phyloP scores from a whole-genome alignment of 495 filamentous ascomycete species.

The Staphylotrichum longicolle region DNA sequence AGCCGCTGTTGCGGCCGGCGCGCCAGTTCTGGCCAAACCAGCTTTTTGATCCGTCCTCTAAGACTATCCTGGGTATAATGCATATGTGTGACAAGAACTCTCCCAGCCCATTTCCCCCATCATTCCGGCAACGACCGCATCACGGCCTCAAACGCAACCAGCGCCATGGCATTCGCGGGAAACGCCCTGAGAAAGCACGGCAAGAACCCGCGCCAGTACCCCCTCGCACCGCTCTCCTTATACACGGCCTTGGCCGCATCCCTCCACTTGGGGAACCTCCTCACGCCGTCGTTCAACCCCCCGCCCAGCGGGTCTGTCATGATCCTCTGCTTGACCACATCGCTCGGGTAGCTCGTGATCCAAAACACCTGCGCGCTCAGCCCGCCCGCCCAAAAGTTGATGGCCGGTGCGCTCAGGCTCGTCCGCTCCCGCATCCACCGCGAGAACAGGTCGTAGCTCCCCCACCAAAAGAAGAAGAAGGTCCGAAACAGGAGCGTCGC shows the following conservation, averaged over 20 bases:
- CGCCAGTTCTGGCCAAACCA: slow-evolving; percentile 22
- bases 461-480: slow-evolving; percentile 99
- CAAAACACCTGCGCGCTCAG: slow-evolving; percentile 91
- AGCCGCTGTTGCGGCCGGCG: slow-evolving; percentile 25
- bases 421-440: slow-evolving; percentile 63
- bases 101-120: neutral
- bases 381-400: slow-evolving; percentile 98
- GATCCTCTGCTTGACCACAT: slow-evolving; percentile 96
- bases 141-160: slow-evolving; percentile 89
- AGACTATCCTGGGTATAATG: slow-evolving; percentile 15
- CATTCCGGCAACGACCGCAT: slow-evolving; percentile 72
- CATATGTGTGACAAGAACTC: neutral
- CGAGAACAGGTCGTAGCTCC: slow-evolving; percentile 81
- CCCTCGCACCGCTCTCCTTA: slow-evolving; percentile 66
- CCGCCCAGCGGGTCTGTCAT: slow-evolving; percentile 90
- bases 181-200: slow-evolving; percentile 94
- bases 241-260: slow-evolving; percentile 77
- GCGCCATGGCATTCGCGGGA: slow-evolving; percentile 90
- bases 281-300: slow-evolving; percentile 62
- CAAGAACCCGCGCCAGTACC: slow-evolving; percentile 91
- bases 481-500: slow-evolving; percentile 86
- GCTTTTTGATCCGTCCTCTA: neutral
- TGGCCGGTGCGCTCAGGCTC: slow-evolving; percentile 66
- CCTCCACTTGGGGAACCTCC: slow-evolving; percentile 71
- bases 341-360: slow-evolving; percentile 84